Percentiles rank a stretch among this genome's conserved stretches.
phyloP scores from a whole-genome alignment of 495 filamentous ascomycete species.

The Terfezia claveryi region DNA sequence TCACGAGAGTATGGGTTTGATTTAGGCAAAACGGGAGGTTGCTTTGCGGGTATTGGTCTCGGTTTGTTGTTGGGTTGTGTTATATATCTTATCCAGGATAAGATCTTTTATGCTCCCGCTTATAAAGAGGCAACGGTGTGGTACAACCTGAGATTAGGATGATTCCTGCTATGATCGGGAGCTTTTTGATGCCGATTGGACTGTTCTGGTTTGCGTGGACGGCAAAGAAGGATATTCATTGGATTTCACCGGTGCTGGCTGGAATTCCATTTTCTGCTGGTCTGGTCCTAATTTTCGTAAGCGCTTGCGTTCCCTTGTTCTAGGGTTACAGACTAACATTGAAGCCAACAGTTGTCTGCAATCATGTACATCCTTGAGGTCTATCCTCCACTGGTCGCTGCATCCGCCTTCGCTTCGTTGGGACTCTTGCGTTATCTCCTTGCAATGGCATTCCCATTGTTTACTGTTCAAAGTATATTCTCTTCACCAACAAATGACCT shows the following conservation, averaged over 20 bases:
- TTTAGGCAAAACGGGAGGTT: slow-evolving; percentile 30
- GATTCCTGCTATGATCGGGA: slow-evolving; percentile 38
- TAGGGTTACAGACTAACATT: not conserved
- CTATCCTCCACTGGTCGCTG: slow-evolving; percentile 21
- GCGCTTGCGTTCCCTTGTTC: not conserved
- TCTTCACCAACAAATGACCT: not conserved
- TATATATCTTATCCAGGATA: slow-evolving; percentile 18
- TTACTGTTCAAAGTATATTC: slow-evolving; percentile 33
- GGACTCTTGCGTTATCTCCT: slow-evolving; percentile 39
- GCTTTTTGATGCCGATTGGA: slow-evolving; percentile 30
- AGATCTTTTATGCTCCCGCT: slow-evolving; percentile 13
- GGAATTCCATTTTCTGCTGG: slow-evolving; percentile 36
- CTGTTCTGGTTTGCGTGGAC: slow-evolving; percentile 31
- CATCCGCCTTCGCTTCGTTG: slow-evolving; percentile 40
- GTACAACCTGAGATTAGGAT: slow-evolving; percentile 33
- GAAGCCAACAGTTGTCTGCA: slow-evolving; percentile 9
- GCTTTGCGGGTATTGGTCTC: slow-evolving; percentile 35
- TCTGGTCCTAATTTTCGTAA: slow-evolving; percentile 17
- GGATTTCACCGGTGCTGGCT: slow-evolving; percentile 27
- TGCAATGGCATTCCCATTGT: slow-evolving; percentile 43
- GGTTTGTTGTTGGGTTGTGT: slow-evolving; percentile 29
- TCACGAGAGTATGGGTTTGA: slow-evolving; percentile 28
- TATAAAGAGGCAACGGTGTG: slow-evolving; percentile 11
- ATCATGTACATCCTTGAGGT: slow-evolving; percentile 20
- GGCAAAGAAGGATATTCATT: slow-evolving; percentile 20